phyloP scores from a whole-genome alignment of 805 yeast genomes.

The Barnettozyma wickerhamii region DNA sequence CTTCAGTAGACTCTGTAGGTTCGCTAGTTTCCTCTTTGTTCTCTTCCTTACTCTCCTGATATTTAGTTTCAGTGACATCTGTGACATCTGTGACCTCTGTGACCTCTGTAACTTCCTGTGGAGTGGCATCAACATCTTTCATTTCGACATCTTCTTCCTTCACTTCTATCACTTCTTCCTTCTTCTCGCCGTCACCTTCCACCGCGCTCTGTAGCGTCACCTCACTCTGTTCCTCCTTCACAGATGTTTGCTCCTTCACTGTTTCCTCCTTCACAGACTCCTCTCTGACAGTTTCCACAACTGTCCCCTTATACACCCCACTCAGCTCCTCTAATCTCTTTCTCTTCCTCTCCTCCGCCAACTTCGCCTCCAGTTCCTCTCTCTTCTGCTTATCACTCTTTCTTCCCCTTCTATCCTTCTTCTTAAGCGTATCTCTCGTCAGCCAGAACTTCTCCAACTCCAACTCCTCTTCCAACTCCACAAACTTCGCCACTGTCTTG shows the following conservation, averaged over 20 bases:
- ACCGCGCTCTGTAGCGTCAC: too few relatives aligned
- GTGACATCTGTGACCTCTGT: too few relatives aligned
- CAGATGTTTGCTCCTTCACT: too few relatives aligned
- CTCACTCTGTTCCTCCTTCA: too few relatives aligned
- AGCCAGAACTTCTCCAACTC: slow-evolving; percentile 38
- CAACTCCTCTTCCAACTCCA: slow-evolving; percentile 63
- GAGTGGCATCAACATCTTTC: neutral
- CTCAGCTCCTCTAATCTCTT: slow-evolving; percentile 24
- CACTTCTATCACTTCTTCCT: too few relatives aligned
- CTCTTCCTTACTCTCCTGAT: neutral
- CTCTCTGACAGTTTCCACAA: too few relatives aligned
- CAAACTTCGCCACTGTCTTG: slow-evolving; percentile 40
- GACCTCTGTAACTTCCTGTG: too few relatives aligned
- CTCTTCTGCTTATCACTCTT: slow-evolving; percentile 39
- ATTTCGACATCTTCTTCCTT: slow-evolving; percentile 1
- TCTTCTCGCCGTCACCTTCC: too few relatives aligned
- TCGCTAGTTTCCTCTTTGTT: neutral
- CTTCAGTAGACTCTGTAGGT: neutral
- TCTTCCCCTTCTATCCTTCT: slow-evolving; percentile 41
- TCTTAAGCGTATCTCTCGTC: slow-evolving; percentile 36
- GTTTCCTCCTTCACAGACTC: too few relatives aligned
- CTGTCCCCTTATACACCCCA: too few relatives aligned
- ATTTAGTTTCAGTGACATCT: too few relatives aligned
- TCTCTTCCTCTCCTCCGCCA: slow-evolving; percentile 25
- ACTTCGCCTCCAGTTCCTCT: slow-evolving; percentile 28